Evolutionary conservation across 441 rosid genomes (phyloP), one percentile per base, ranked within the genome.

Genomic region (Omphalea diandra): DNA sequence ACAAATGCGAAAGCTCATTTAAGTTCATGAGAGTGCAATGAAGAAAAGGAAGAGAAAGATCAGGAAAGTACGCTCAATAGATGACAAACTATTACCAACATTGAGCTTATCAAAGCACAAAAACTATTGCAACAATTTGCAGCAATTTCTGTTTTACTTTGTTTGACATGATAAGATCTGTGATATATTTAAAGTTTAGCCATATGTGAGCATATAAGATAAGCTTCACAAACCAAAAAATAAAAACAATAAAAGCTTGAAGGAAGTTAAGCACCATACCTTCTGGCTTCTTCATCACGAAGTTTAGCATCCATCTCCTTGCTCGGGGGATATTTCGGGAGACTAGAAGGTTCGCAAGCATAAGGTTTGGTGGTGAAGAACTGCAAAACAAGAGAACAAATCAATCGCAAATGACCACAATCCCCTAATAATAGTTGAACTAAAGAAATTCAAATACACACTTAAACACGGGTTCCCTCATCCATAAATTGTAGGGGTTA

Each of bases 271-370:
- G 41, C 20, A 44, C 31, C 69, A 67, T 27, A 89, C 98, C 98
- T 87, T 64, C 97, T 82, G 73, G 93, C 86, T 84, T 93, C 98
- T 76, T 89, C 97, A 72, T 89, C 97, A 8, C 96, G 87, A 52
- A 86, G 74, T 79, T 91, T 93, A 66, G 91, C 97, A 85, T 93
- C 97, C 71, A 93, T 91, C 76, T 93, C 98, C 86, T 93, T 93
- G 77, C 87, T 89, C 0, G 98, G 98, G 0, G 97, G 94, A 75
- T 93, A 93, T 76, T 93, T 87, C 35, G 98, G 98, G 70, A 93
- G 91, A 80, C 87, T 87, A 43, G 94, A 86, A 49, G 98, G 97
- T 67, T 91, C 96, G 81, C 96, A 93, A 11, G 98, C 94, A 82
- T 57, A 80, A 32, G 96, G 98, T 73, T 89, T 90, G 3, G 89